phyloP scores from a whole-genome alignment of 2,329 filamentous ascomycete species.

The Cladosporium phlei region DNA sequence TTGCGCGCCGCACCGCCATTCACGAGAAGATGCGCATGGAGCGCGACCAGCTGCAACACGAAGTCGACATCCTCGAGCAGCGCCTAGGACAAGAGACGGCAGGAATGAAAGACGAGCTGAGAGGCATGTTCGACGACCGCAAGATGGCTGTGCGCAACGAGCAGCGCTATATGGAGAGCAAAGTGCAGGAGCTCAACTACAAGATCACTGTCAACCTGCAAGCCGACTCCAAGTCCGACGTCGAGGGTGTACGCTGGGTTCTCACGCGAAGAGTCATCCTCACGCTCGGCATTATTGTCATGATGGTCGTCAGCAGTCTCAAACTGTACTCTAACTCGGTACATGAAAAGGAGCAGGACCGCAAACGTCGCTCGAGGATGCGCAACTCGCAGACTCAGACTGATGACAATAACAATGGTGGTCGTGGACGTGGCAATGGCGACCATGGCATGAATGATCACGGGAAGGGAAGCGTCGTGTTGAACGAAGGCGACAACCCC shows the following conservation, averaged over 20 bases:
- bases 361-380: slow-evolving; percentile 33
- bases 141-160: slow-evolving; percentile 89
- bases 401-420: slow-evolving; percentile 17
- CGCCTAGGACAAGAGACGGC: slow-evolving; percentile 76
- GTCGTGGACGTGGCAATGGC: slow-evolving; percentile 11
- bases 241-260: slow-evolving; percentile 88
- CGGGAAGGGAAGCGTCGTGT: background rate
- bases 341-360: slow-evolving; percentile 37
- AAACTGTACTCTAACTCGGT: slow-evolving; percentile 37
- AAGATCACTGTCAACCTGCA: slow-evolving; percentile 89
- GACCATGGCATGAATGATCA: slow-evolving; percentile 11
- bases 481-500: slow-evolving; percentile 29
- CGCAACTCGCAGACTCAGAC: slow-evolving; percentile 25
- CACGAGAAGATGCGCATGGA: slow-evolving; percentile 80
- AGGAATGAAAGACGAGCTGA: slow-evolving; percentile 82
- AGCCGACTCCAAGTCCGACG: slow-evolving; percentile 85
- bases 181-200: slow-evolving; percentile 88
- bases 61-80: slow-evolving; percentile 88
- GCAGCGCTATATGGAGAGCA: slow-evolving; percentile 77
- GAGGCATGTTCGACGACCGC: slow-evolving; percentile 92
- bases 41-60: slow-evolving; percentile 81
- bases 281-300: slow-evolving; percentile 48
- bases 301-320: slow-evolving; percentile 41
- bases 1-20: slow-evolving; percentile 68
- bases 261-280: slow-evolving; percentile 61